A percentile compares a stretch with the other conserved stretches of the same genome.
Conservation (phyloP, 1,284 basidiomycete genomes). For the Malassezia dermatis region DNA sequence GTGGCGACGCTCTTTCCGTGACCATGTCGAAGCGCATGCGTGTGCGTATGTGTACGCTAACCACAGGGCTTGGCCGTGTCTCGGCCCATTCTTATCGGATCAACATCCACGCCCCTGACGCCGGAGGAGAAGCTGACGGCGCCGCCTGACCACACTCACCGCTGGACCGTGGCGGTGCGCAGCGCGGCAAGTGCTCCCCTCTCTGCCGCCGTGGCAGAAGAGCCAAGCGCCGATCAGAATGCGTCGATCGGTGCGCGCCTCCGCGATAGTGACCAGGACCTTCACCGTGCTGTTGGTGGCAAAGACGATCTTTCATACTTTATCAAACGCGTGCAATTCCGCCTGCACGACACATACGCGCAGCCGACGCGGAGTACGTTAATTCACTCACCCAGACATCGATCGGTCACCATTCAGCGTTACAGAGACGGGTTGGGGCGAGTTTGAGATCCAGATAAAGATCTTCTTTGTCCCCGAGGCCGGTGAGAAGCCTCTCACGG, state of each 20-base stretch:
- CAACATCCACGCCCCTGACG: constrained; percentile 73
- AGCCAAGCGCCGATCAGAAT: neutral
- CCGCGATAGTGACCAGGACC: constrained; percentile 37
- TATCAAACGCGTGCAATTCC: constrained; percentile 83
- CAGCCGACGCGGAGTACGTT: constrained; percentile 74
- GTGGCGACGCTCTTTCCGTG: neutral
- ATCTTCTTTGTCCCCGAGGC: constrained; percentile 86
- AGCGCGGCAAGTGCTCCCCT: constrained; percentile 51
- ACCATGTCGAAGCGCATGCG: constrained; percentile 13
- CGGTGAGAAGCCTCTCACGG: constrained; percentile 74
- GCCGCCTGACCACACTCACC: constrained; percentile 73
- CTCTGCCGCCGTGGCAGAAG: constrained; percentile 37
- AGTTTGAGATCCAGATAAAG: constrained; percentile 91
- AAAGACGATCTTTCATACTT: constrained; percentile 46
- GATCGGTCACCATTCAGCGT: constrained; percentile 90
- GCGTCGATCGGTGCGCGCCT: constrained; percentile 30
- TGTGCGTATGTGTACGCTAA: neutral
- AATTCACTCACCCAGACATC: constrained; percentile 55
- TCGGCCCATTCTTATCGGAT: constrained; percentile 88
- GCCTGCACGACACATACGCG: constrained; percentile 90
- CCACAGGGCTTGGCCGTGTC: constrained; percentile 73
- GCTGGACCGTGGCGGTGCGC: constrained; percentile 90
- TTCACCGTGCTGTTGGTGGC: constrained; percentile 43
- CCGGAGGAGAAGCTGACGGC: constrained; percentile 60
- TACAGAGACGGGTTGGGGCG: constrained; percentile 97